These are phyloP conservation scores for Ophiostoma perfectum DNA, from an alignment of 2,329 filamentous ascomycete genomes.

Conservation along the genomic window DNA sequence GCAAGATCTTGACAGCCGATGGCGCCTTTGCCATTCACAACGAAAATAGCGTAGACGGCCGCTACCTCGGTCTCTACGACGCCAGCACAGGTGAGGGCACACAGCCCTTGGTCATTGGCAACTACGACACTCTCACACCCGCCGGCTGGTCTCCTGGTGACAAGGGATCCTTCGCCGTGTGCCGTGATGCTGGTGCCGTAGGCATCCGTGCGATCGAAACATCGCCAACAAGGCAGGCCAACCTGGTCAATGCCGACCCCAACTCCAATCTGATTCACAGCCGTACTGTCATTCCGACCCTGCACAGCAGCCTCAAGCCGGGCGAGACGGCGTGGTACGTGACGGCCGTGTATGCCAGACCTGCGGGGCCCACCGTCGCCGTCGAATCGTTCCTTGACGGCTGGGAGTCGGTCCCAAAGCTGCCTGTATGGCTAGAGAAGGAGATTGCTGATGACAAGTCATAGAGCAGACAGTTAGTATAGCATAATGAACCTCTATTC, in stretches of 20 bases:
- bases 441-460: neutral
- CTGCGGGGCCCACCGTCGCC: conserved; percentile 40
- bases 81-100: conserved; percentile 46
- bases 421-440: neutral
- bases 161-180: conserved; percentile 53
- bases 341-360: conserved; percentile 66
- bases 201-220: conserved; percentile 52
- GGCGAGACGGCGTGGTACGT: conserved; percentile 61
- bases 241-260: conserved; percentile 68
- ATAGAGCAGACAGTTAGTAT: neutral
- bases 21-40: conserved; percentile 67
- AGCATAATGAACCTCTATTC: no score
- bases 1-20: conserved; percentile 65
- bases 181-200: conserved; percentile 50
- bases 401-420: neutral
- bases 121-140: conserved; percentile 53
- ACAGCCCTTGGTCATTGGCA: conserved; percentile 52
- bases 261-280: conserved; percentile 73
- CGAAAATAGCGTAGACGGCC: conserved; percentile 38
- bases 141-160: conserved; percentile 46
- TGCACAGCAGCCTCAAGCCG: conserved; percentile 56
- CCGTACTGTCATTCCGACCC: conserved; percentile 64
- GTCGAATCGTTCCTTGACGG: neutral
- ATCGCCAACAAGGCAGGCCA: conserved; percentile 39
- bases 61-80: conserved; percentile 50